Evolutionary conservation across 2,329 filamentous ascomycete species (phyloP).

Genomic region (Ambrosiella beaveri): DNA sequence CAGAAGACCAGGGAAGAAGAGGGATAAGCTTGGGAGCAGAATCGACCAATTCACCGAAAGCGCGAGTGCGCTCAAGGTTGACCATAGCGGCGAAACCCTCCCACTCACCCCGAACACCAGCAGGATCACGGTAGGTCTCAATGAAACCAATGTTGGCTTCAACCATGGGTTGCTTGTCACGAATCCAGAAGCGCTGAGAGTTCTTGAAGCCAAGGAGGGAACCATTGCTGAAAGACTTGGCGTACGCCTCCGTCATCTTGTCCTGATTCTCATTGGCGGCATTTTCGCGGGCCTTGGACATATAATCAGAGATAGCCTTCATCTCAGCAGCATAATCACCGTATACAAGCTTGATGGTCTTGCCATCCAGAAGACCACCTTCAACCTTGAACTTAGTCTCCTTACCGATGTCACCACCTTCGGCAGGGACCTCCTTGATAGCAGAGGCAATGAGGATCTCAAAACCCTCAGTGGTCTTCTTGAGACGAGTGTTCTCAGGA

Average conservation of each 20-base stretch:
- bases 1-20: conserved; percentile 68
- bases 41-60: conserved; percentile 71
- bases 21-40: conserved; percentile 72
- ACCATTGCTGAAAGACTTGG: conserved; percentile 55
- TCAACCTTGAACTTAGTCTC: conserved; percentile 42
- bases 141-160: conserved; percentile 74
- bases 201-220: conserved; percentile 66
- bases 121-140: conserved; percentile 70
- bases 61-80: conserved; percentile 55
- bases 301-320: conserved; percentile 47
- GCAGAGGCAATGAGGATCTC: conserved; percentile 62
- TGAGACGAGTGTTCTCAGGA: conserved; percentile 59
- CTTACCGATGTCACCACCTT: conserved; percentile 52
- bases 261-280: conserved; percentile 58
- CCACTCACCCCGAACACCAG: conserved; percentile 67
- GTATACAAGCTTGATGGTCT: conserved; percentile 53
- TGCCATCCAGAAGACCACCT: conserved; percentile 44
- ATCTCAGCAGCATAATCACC: conserved; percentile 61
- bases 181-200: conserved; percentile 65
- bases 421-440: conserved; percentile 37
- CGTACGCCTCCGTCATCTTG: conserved; percentile 58
- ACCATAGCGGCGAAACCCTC: conserved; percentile 59
- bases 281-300: conserved; percentile 50
- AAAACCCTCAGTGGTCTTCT: conserved; percentile 48
- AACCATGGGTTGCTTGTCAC: conserved; percentile 63